Evolutionary conservation across 2,329 filamentous ascomycete species (phyloP), one percentile per base, ranked within the genome.

Genomic region (Lasiodiplodia sp.): DNA sequence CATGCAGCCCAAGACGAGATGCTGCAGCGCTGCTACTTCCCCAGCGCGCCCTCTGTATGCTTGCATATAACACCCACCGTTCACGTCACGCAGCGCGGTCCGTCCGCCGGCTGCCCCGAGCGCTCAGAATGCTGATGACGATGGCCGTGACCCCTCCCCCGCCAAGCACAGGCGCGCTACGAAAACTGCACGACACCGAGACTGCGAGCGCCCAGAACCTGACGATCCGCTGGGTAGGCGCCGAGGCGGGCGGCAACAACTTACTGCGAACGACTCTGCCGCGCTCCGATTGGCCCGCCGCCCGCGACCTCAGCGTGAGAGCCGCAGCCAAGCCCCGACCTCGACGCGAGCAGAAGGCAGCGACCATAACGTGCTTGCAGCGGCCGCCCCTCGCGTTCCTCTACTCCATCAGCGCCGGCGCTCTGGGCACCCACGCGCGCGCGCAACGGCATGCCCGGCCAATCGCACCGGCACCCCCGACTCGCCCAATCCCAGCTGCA

Each of bases 401-500:
- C 34, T 25, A 12, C 25, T 16, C 55, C 7, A 34, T 21, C 55
- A 23, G 55, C 55, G 34, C 56, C 56, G 34, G 37, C 56, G 34
- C 56, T 18, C 57, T 62, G 57, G 57, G 23, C 57, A 49, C 16
- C 57, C 40, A 34, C 38, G 60, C 60, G 40, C 34, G 40, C 40
- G 40, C 40, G 58, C 58, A 62, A 62, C 58, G 58, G 58, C 18
- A 44, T 49, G 58, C 37, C 58, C 58, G 58, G 23, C 58, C 58
- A 62, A 49, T 62, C 58, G 58, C 28, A 44, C 25, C 60, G 60
- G 44, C 60, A 8, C 44, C 44, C 11, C 60, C 44, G 60, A 11
- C 53, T 55, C 64, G 53, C 37, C 66, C 66, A 58, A 68, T 58
- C 56, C 56, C 5, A 57, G 55, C 47, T 68, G 66, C 66, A 58